Base-by-base conservation (phyloP, 1,139 yeast genomes). In the Saccharomycopsis phalli region DNA sequence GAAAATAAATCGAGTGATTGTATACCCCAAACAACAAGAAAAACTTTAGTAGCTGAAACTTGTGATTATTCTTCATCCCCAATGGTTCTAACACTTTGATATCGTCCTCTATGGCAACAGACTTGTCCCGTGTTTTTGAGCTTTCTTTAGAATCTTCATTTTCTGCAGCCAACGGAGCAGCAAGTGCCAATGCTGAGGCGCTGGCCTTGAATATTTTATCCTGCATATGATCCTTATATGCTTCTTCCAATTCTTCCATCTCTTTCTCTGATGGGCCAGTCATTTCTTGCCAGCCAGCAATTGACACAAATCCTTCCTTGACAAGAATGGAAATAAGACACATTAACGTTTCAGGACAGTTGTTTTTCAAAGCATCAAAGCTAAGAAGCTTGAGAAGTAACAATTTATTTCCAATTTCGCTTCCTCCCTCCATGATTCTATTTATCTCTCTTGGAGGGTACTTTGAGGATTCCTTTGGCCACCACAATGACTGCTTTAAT, bases 151-250 rank as follows among this genome's bases (percentile, higher is more conserved):
- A 14, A n/a, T 40, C 50, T 21, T 51, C 61, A 14, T 74, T 81
- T 18, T 80, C 94, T 38, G 77, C 80, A 4, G 70, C 67, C 36
- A 88, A 63, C 1, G 95, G 94, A 4, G 94, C 93, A 2, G 96
- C 95, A 50, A 86, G 58, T 0, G 96, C 93, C 40, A 88, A 62
- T 0, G 95, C 94, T 47, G 81, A 82, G 0, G 86, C 81, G 20
- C 75, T 72, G 0, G 93, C 81, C 47, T 68, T 65, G 50, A 69
- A 66, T 0, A 81, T 77, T 43, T 76, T 71, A 13, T 74, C 74
- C n/a, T 78, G 77, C 50, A 81, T 56, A 18, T 69, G 66, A 21
- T 65, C 64, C 29, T 72, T 67, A 56, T 74, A 72, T 4, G 59
- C 58, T 1, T 58, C 59, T 37, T 75, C 71, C 31, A 76, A 60